Evolutionary conservation across 2,329 filamentous ascomycete genomes (phyloP), one percentile per base, ranked within the genome.

Genomic region (Arthrobotrys conoides): DNA sequence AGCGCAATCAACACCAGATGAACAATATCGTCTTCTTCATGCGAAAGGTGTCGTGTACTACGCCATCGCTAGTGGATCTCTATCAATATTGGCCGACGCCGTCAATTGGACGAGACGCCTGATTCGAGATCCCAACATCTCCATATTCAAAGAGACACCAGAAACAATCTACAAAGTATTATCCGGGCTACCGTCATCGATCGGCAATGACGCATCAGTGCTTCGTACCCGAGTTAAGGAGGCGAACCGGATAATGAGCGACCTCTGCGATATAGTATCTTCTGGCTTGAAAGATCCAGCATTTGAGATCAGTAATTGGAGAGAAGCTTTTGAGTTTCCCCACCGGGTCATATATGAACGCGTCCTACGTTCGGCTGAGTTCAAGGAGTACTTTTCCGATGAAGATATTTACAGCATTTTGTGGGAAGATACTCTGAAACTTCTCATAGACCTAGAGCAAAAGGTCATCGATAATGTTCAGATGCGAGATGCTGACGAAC

Each of bases 331-430:
- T 22, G 0, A 1, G 0, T 16, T 61, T 2, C 59, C 59, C 27
- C 61, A 51, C 1, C 3, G 1, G 2, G 41, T 20, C 0, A n/a
- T 61, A 16, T 16, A 9, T 22, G 18, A 51, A 10, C 70, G 70
- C 6, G 38, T 33, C 10, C 18, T n/a, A 16, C n/a, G 57, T 12
- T 46, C 70, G 0, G 16, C 3, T 1, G 33, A 24, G 5, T 33
- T 73, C 10, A 24, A 41, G 38, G 20, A 38, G 16, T 18, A 16
- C 20, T 46, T 73, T 5, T 73, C 70, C 0, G 48, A 59, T 16
- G 70, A 73, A 12, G 61, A 73, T 14, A 30, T 59, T 20, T 73
- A 73, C 59, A 20, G 22, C 1, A 49, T 67, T 8, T 18, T 73
- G 5, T 73, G 70, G 70, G 51, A 73, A 6, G 49, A 49, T 18